Evolutionary conservation across 106 monocot genomes (phyloP), one percentile per base, ranked within the genome.

Genomic region (Cymbidium sinense): DNA sequence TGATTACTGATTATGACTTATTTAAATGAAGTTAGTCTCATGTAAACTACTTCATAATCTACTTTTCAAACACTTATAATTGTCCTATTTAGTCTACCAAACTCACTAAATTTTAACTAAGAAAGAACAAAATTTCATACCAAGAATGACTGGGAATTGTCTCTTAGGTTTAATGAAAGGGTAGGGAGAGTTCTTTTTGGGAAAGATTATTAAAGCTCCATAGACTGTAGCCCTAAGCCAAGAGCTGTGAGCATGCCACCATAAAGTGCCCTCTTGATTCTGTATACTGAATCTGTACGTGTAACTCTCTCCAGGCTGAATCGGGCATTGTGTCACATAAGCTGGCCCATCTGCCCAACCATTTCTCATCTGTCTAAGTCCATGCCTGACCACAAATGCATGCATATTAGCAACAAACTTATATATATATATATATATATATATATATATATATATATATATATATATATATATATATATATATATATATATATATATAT

Each of bases 321-420:
- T 90, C 13, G 90, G 90, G 75, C 90, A 90, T 70, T 90, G 90
- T 1, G 90, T 90, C 52, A 91, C 75, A 62, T 75, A 88, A 69
- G 76, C 85, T 1, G 90, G 90, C 19, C 90, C 90, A 20, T 91
- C 90, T 0, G 90, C 90, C 87, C 87, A 91, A 13, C 71, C 87
- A 17, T 65, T 87, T 41, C 87, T 81, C 31, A 83, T 39, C 83
- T 88, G 87, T 8, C 79, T 77, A 50, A 91, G 62, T 28, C 90
- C 90, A 75, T 90, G 90, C 89, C 89, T 89, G 37, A 54, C 33
- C 74, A 79, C 47, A 47, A 47, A 13, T 13, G 2, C 47, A 47
- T 47, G 13, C 13, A 17, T 47, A 33, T n/a, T n/a, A 67, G 2
- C 28, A 17, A 17, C 13, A 67, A 67, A 67, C 9, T 3, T 67